Base-by-base conservation (phyloP, 345 rosid species). In the Cochlearia excelsa region DNA sequence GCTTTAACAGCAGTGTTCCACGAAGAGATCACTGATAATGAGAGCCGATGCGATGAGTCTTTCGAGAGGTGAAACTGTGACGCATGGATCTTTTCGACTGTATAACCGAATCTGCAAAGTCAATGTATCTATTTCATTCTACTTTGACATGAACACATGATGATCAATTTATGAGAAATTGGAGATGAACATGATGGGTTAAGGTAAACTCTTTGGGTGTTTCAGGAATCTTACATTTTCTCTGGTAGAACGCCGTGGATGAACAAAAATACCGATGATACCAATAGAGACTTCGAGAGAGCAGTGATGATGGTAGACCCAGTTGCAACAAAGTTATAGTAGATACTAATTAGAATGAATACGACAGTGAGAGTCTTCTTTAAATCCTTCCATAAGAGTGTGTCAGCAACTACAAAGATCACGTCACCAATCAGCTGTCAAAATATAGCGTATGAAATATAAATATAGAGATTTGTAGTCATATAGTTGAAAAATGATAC, bases 341-440 rank as follows among this genome's bases (percentile, higher is more conserved):
- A 85, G 64, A 86, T 77, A 61, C 78, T 69, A 71, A 78, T 63
- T 69, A 89, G 69, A 69, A 80, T 71, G 58, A 81, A 57, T 72
- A 86, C 56, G 33, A 77, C 66, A 0, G 46, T 61, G 66, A 93
- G 57, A 9, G 89, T 79, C 72, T 64, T 75, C 82, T 74, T 83
- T 59, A 72, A 80, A 65, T 89, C 87, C 86, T 78, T 89, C 99
- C 94, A 93, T 28, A 89, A 94, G 59, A 93, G 79, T 9, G 77
- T 82, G 67, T 85, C 85, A 46, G 97, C 95, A 81, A 85, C 99
- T 93, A 93, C 76, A 80, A 74, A 16, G 67, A 56, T 61, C 57
- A 55, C 5, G 59, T 57, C 52, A 68, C 33, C 46, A 35, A 49
- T 49, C 57, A 61, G 10, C n/a, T 51, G 27, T 51, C 47, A 61